Evolutionary conservation across 2,329 filamentous ascomycete genomes (phyloP).

Genomic region (Pseudocercospora cruenta): DNA sequence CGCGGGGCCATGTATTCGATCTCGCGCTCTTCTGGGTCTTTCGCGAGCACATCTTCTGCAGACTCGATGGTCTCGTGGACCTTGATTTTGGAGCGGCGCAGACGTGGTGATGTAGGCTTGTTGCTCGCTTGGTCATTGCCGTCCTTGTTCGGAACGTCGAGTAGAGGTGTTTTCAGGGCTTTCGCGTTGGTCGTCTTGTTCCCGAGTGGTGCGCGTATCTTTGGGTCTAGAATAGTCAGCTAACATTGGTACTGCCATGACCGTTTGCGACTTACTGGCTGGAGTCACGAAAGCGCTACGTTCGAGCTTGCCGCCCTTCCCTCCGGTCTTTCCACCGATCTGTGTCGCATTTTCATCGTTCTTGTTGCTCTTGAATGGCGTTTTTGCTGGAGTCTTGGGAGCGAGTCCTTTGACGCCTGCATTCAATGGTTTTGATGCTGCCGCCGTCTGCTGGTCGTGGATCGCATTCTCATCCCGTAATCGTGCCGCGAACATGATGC

Average conservation of each 20-base stretch:
- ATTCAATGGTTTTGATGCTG: constrained; percentile 71
- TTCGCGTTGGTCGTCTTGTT: constrained; percentile 98
- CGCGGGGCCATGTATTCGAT: constrained; percentile 88
- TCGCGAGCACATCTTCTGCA: constrained; percentile 25
- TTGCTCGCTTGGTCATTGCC: constrained; percentile 38
- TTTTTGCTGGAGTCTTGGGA: constrained; percentile 86
- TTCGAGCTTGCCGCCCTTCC: constrained; percentile 63
- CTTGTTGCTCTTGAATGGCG: constrained; percentile 67
- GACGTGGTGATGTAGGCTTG: constrained; percentile 63
- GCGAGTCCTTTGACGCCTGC: constrained; percentile 64
- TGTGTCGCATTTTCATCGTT: constrained; percentile 83
- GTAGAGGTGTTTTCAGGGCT: constrained; percentile 62
- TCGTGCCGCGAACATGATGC: constrained; percentile 70
- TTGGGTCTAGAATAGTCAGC: constrained; percentile 54
- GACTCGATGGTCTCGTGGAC: constrained; percentile 57
- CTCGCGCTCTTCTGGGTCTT: constrained; percentile 63
- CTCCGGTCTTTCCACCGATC: constrained; percentile 49
- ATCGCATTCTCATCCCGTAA: constrained; percentile 88
- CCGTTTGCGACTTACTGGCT: constrained; percentile 60
- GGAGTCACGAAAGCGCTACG: constrained; percentile 77
- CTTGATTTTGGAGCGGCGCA: constrained; percentile 59
- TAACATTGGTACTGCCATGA: constrained; percentile 9
- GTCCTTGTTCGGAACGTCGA: constrained; percentile 58
- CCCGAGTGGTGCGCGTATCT: constrained; percentile 78
- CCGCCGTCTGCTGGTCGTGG: constrained; percentile 71